Percentiles rank a stretch among this genome's conserved stretches.
phyloP scores from a whole-genome alignment of 176 grass and related monocot genomes.

The Guadua angustifolia region DNA sequence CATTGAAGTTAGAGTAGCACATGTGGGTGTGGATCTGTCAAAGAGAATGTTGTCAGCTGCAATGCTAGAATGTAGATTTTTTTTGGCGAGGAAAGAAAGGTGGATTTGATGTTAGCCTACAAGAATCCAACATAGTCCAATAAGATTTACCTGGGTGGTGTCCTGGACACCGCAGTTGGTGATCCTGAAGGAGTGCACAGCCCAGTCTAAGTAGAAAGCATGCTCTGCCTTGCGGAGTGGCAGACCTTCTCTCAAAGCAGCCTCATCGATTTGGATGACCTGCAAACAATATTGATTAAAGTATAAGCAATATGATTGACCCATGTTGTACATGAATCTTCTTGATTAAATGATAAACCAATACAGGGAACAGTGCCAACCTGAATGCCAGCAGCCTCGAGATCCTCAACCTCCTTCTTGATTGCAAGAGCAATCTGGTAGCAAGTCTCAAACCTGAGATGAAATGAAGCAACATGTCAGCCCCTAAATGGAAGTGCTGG shows the following conservation, averaged over 20 bases:
- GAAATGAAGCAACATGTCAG: slow-evolving; percentile 19
- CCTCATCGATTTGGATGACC: slow-evolving; percentile 98
- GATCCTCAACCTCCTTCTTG: slow-evolving; percentile 95
- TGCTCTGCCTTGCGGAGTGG: slow-evolving; percentile 95
- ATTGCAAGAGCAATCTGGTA: slow-evolving; percentile 97
- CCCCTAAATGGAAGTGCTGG: background rate
- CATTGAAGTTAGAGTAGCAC: slow-evolving; percentile 99
- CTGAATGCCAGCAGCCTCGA: slow-evolving; percentile 90
- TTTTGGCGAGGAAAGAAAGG: background rate
- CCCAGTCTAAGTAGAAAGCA: slow-evolving; percentile 92
- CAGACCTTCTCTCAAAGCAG: slow-evolving; percentile 88
- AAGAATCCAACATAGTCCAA: background rate
- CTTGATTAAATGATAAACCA: background rate
- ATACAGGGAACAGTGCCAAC: slow-evolving; percentile 35
- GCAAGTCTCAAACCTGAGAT: slow-evolving; percentile 85
- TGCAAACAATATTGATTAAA: slow-evolving; percentile 27
- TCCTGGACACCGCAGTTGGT: slow-evolving; percentile 85
- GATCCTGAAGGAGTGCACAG: slow-evolving; percentile 93
- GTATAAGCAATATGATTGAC: background rate
- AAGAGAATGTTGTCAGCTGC: slow-evolving; percentile 10
- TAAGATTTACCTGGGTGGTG: slow-evolving; percentile 78
- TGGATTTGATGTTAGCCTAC: background rate
- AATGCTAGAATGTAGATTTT: background rate
- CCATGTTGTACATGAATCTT: background rate
- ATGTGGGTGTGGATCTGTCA: slow-evolving; percentile 95